A percentile compares a stretch with the other conserved stretches of the same genome.
phyloP scores from a whole-genome alignment of 2,329 filamentous ascomycete species.

The Nemania abortiva region DNA sequence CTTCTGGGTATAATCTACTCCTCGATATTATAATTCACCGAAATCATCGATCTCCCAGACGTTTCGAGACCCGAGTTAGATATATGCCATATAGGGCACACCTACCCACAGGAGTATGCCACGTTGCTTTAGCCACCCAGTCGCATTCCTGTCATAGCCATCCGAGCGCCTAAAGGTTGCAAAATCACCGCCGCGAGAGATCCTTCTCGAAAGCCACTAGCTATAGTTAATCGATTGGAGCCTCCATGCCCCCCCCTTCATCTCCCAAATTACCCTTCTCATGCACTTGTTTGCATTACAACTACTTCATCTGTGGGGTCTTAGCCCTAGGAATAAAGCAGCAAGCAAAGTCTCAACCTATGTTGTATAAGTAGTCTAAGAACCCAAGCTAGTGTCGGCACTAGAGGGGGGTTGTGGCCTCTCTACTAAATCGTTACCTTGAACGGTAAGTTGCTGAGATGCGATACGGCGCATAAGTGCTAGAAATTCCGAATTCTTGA shows the following conservation, averaged over 20 bases:
- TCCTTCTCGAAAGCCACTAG: background rate
- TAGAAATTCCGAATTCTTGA: slow-evolving; percentile 82
- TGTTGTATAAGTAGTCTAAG: slow-evolving; percentile 10
- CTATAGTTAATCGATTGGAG: background rate
- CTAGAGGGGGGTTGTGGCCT: slow-evolving; percentile 3
- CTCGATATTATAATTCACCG: slow-evolving; percentile 6
- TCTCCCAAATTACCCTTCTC: background rate
- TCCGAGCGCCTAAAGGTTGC: background rate
- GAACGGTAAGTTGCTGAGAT: slow-evolving; percentile 77
- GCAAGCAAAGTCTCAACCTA: too few species aligned
- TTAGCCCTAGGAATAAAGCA: background rate
- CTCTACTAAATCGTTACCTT: slow-evolving; percentile 75
- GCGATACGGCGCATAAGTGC: slow-evolving; percentile 81
- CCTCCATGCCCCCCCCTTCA: background rate
- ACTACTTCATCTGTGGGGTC: background rate
- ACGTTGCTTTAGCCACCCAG: background rate
- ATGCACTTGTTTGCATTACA: background rate
- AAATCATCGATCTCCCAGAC: background rate
- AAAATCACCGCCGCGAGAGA: background rate
- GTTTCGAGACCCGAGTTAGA: background rate
- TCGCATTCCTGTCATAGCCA: background rate
- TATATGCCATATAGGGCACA: background rate
- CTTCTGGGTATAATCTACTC: background rate
- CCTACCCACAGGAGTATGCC: background rate
- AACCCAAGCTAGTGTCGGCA: slow-evolving; percentile 2